Evolutionary conservation across 106 monocot genomes (phyloP).

Genomic region (Amphibolis antarctica): DNA sequence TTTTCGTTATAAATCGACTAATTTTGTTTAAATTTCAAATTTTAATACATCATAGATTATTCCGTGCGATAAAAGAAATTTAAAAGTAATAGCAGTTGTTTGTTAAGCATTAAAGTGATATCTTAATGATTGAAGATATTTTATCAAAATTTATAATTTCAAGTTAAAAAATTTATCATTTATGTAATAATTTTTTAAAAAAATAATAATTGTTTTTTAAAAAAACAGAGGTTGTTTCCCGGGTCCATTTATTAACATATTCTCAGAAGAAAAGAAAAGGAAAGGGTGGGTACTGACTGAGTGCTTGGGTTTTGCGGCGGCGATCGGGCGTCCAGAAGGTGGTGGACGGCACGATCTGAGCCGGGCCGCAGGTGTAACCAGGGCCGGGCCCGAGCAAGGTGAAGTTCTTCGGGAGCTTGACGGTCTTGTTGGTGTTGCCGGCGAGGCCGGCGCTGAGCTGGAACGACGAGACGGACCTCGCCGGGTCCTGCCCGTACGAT

Average conservation of each 20-base stretch:
- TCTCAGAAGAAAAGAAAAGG: no score
- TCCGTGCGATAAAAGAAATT: no score
- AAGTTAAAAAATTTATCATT: no score
- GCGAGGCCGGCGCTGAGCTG: constrained; percentile 34
- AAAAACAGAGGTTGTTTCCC: no score
- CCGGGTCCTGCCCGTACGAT: constrained; percentile 31
- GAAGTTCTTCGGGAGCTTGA: constrained; percentile 34
- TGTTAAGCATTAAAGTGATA: no score
- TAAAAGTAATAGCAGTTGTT: no score
- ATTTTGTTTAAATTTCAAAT: background rate
- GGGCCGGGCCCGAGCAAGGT: constrained; percentile 26
- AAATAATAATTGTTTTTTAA: no score
- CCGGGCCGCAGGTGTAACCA: constrained; percentile 51
- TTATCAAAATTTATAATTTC: no score
- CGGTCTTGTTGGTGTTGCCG: constrained; percentile 5
- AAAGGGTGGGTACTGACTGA: constrained; percentile 47
- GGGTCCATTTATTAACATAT: no score
- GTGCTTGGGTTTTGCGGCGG: constrained; percentile 29
- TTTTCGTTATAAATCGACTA: no score
- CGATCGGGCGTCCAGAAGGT: constrained; percentile 13
- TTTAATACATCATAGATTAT: background rate
- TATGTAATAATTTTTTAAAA: no score
- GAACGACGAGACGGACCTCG: constrained; percentile 25
- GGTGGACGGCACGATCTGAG: constrained; percentile 23
- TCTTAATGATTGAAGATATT: no score